phyloP scores from a whole-genome alignment of 768 basidiomycete species.

The Tricholomella constricta region DNA sequence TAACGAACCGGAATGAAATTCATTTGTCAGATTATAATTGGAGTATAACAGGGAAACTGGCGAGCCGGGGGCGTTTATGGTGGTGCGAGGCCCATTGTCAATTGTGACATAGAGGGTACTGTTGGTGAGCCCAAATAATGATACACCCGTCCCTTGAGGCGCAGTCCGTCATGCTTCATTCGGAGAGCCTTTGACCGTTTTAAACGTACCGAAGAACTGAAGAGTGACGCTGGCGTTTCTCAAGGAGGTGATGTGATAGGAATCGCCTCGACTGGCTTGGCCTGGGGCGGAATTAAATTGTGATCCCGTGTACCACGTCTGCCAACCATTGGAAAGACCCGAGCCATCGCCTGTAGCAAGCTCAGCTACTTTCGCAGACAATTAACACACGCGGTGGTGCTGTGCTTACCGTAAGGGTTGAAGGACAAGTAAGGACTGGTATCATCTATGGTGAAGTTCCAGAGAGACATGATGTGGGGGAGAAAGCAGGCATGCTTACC shows the following conservation, averaged over 20 bases:
- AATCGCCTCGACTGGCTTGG: slow-evolving; percentile 12
- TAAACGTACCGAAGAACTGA: slow-evolving; percentile 16
- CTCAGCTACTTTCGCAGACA: neutral
- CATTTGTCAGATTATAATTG: slow-evolving; percentile 10
- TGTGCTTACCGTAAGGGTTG: slow-evolving; percentile 15
- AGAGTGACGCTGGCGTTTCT: slow-evolving; percentile 16
- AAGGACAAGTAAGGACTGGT: slow-evolving; percentile 20
- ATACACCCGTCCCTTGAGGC: slow-evolving; percentile 11
- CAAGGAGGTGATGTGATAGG: slow-evolving; percentile 17
- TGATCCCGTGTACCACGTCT: slow-evolving; percentile 16
- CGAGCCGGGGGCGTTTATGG: neutral
- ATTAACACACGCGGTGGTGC: neutral
- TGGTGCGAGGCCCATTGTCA: slow-evolving; percentile 10
- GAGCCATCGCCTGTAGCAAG: slow-evolving; percentile 10
- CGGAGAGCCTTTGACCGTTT: neutral
- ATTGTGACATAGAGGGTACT: slow-evolving; percentile 18
- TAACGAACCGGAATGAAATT: slow-evolving; percentile 11
- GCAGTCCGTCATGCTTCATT: neutral
- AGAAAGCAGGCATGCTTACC: slow-evolving; percentile 12
- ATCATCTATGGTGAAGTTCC: slow-evolving; percentile 22
- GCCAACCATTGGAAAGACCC: slow-evolving; percentile 8
- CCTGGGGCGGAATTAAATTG: slow-evolving; percentile 7
- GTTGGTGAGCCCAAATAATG: slow-evolving; percentile 13
- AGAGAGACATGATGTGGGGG: slow-evolving; percentile 19
- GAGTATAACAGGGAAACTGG: slow-evolving; percentile 15